phyloP scores from a whole-genome alignment of 352 stramenopile species.

The Globisporangium cylindrosporum region DNA sequence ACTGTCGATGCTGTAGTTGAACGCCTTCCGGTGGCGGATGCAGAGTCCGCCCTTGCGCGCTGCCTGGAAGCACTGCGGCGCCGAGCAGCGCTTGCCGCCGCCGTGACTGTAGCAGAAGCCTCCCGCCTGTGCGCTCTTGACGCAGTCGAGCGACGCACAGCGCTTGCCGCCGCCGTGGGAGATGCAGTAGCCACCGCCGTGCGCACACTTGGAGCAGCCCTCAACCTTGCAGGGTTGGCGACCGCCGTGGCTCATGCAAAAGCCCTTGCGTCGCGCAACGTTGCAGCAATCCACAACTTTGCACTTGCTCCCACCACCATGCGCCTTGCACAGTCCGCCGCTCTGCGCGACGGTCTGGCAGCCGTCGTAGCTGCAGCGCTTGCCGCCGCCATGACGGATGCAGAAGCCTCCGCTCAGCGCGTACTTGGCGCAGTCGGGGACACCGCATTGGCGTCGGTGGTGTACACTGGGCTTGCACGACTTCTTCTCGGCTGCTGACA shows the following conservation, averaged over 20 bases:
- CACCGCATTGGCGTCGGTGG: conserved; percentile 59
- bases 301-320: conserved; percentile 84
- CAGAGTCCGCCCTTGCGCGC: conserved; percentile 75
- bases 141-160: conserved; percentile 48
- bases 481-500: conserved; percentile 2
- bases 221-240: conserved; percentile 73
- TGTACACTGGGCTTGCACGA: conserved; percentile 21
- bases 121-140: conserved; percentile 70
- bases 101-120: conserved; percentile 82
- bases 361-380: conserved; percentile 53
- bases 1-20: neutral
- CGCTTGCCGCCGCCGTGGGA: conserved; percentile 69
- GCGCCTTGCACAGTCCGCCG: conserved; percentile 77
- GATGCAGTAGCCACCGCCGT: conserved; percentile 78
- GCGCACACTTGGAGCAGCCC: conserved; percentile 67
- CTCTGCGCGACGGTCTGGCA: conserved; percentile 77
- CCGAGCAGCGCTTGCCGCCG: conserved; percentile 68
- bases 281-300: conserved; percentile 48
- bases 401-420: conserved; percentile 68
- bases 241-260: conserved; percentile 73
- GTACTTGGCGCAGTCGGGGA: conserved; percentile 59
- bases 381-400: conserved; percentile 72
- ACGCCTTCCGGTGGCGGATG: conserved; percentile 68
- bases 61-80: conserved; percentile 72
- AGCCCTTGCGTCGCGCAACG: conserved; percentile 64